phyloP scores from a whole-genome alignment of 2,329 filamentous ascomycete genomes.

The Neonectria coccinea region DNA sequence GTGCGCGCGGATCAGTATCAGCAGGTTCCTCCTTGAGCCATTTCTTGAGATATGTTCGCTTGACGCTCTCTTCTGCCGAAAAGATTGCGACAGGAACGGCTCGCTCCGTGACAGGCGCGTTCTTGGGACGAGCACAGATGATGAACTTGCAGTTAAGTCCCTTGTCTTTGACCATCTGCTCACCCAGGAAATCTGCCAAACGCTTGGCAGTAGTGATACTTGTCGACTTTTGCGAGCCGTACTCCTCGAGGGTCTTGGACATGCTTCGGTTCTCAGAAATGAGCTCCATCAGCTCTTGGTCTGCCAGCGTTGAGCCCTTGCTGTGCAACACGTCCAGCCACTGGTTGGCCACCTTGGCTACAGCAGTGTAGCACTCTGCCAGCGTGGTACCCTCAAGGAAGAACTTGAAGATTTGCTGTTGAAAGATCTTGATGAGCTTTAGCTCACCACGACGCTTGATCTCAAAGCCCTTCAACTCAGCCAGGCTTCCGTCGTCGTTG shows the following conservation, averaged over 20 bases:
- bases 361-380: conserved; percentile 87
- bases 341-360: conserved; percentile 93
- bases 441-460: conserved; percentile 97
- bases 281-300: conserved; percentile 98
- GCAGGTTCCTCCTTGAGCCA: conserved; percentile 95
- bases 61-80: conserved; percentile 89
- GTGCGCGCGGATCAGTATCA: conserved; percentile 87
- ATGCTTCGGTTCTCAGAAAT: conserved; percentile 99
- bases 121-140: conserved; percentile 87
- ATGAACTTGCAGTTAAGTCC: conserved; percentile 99
- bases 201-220: conserved; percentile 99
- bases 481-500: conserved; percentile 95
- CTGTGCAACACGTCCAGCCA: conserved; percentile 96
- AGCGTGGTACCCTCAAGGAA: conserved; percentile 93
- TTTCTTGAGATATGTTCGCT: conserved; percentile 89
- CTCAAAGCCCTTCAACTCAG: conserved; percentile 97
- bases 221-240: conserved; percentile 94
- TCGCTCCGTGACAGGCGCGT: conserved; percentile 92
- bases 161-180: conserved; percentile 99
- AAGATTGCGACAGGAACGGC: conserved; percentile 97
- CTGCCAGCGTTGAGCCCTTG: conserved; percentile 88
- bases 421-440: conserved; percentile 99
- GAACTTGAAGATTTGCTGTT: conserved; percentile 99
- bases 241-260: conserved; percentile 96
- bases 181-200: conserved; percentile 93